Conservation (phyloP, 495 filamentous ascomycete species). For the Cetradonia linearis region DNA sequence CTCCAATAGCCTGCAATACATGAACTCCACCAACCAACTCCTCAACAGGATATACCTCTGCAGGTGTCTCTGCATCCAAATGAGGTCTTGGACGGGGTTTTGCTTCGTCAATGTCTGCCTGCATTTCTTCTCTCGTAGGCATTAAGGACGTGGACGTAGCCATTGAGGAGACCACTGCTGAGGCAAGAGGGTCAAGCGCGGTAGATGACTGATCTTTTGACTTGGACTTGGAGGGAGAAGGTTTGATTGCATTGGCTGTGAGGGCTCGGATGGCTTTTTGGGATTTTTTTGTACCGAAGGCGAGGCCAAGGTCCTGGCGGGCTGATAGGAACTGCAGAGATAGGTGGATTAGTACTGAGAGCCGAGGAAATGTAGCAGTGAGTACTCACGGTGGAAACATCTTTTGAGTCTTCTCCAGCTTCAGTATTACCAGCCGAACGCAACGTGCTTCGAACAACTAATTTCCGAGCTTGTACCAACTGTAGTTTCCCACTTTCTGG, state of each 20-base stretch:
- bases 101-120: slow-evolving; percentile 52
- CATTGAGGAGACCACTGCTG: slow-evolving; percentile 54
- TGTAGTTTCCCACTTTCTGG: slow-evolving; percentile 60
- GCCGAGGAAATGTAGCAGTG: neutral
- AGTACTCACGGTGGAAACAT: slow-evolving; percentile 31
- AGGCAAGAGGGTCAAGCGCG: slow-evolving; percentile 45
- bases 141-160: slow-evolving; percentile 45
- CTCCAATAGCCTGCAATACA: slow-evolving; percentile 40
- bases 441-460: slow-evolving; percentile 57
- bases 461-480: slow-evolving; percentile 63
- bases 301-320: slow-evolving; percentile 65
- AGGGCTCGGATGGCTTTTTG: slow-evolving; percentile 70
- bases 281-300: slow-evolving; percentile 90
- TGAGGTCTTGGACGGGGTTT: slow-evolving; percentile 77
- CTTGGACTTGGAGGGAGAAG: slow-evolving; percentile 30
- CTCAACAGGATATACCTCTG: slow-evolving; percentile 70
- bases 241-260: slow-evolving; percentile 64
- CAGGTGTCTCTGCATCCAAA: slow-evolving; percentile 56
- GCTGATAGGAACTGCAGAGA: slow-evolving; percentile 25
- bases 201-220: slow-evolving; percentile 29
- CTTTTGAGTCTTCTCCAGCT: slow-evolving; percentile 34
- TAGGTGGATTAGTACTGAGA: neutral
- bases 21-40: slow-evolving; percentile 50
- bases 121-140: slow-evolving; percentile 51
- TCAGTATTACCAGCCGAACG: slow-evolving; percentile 39